Conservation (phyloP, 169 alveolate genomes). For the Plasmodium gonderi region DNA sequence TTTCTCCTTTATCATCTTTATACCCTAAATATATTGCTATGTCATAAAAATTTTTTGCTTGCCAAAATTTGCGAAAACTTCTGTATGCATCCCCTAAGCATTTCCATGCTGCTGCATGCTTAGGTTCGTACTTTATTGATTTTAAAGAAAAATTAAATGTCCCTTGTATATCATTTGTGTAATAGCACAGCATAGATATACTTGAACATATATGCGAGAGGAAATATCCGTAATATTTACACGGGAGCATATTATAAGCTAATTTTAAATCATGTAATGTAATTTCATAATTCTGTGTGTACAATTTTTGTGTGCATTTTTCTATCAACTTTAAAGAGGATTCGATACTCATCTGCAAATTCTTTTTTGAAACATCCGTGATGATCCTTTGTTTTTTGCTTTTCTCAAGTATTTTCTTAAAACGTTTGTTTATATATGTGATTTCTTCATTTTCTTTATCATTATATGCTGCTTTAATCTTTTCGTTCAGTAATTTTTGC, state of each 20-base stretch:
- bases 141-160: slow-evolving; percentile 53
- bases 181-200: slow-evolving; percentile 47
- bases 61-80: slow-evolving; percentile 71
- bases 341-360: slow-evolving; percentile 56
- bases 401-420: slow-evolving; percentile 41
- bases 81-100: slow-evolving; percentile 72
- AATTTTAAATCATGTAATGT: slow-evolving; percentile 56
- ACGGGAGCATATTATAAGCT: slow-evolving; percentile 69
- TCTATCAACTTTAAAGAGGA: slow-evolving; percentile 62
- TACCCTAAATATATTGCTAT: slow-evolving; percentile 70
- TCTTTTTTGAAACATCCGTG: slow-evolving; percentile 36
- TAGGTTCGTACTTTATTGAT: slow-evolving; percentile 63
- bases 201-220: slow-evolving; percentile 25
- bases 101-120: slow-evolving; percentile 46
- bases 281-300: slow-evolving; percentile 50
- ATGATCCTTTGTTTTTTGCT: slow-evolving; percentile 37
- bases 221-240: slow-evolving; percentile 69
- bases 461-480: background rate
- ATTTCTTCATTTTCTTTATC: slow-evolving; percentile 8
- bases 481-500: slow-evolving; percentile 3
- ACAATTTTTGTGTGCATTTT: slow-evolving; percentile 36
- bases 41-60: slow-evolving; percentile 66
- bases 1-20: slow-evolving; percentile 66
- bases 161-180: slow-evolving; percentile 68
- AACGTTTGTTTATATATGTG: slow-evolving; percentile 13